Evolutionary conservation across 768 basidiomycete genomes (phyloP), one percentile per base, ranked within the genome.

Genomic region (Dentipellis fragilis): DNA sequence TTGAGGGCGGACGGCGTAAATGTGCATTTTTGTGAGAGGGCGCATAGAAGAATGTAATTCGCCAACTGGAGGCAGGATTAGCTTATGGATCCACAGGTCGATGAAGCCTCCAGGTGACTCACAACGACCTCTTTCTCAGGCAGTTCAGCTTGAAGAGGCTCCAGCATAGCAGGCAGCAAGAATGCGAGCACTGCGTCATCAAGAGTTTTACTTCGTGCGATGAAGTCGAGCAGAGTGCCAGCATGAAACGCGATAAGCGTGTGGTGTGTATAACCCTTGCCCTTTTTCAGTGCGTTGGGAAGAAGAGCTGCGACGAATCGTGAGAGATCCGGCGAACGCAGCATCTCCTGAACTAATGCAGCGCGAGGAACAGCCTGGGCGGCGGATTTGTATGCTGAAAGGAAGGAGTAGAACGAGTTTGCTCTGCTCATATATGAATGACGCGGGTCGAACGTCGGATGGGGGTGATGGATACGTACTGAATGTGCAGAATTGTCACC

Each of bases 401-500:
- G 76, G 64, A 90, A 88, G 17, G 76, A 73, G 78, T 85, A 89
- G 0, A 72, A 64, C 0, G 86, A 79, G 54, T 79, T 78, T 19
- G 77, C 74, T 60, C 88, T 90, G 53, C 0, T 52, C 10, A 19
- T 10, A 37, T 45, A 45, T 17, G 42, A 19, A 45, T 17, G n/a
- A 45, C 19, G 16, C 19, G 11, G 42, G 42, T 16, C 19, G 42
- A 17, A 17, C 5, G n/a, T 45, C 8, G 6, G 16, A 17, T 1
- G 2, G 36, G 6, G 2, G 2, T 7, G 2, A 12, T 54, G 21
- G 4, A 42, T 19, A 72, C 81, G 22, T 60, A 89, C 88, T 78
- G 75, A 55, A 92, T 78, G 62, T 85, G 80, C 53, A 97, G 72
- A 62, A 99, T 92, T 2, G 88, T 82, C 22, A 96, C 75, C 78